Percentiles rank a stretch among this genome's conserved stretches.
These are phyloP conservation scores for Vitis amurensis DNA, from an alignment of 164 flowering plant genomes.

Conservation along the genomic window DNA sequence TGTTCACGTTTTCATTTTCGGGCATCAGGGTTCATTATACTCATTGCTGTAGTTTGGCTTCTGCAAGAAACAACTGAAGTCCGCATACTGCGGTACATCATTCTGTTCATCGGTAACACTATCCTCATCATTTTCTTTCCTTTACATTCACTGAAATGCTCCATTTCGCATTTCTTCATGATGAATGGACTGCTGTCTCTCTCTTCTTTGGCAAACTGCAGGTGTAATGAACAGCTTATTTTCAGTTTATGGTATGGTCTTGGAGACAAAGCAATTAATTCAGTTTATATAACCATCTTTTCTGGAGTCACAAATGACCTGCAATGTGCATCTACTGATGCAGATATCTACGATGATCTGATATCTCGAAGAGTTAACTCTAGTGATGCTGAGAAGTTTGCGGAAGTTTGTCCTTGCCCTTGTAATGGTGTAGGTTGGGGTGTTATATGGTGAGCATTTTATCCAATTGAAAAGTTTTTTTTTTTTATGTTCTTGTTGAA, in stretches of 20 bases:
- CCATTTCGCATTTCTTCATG: neutral
- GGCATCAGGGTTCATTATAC: slow-evolving; percentile 78
- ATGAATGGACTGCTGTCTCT: slow-evolving; percentile 4
- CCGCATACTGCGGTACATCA: slow-evolving; percentile 76
- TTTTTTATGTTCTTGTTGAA: neutral
- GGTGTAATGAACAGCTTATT: slow-evolving; percentile 97
- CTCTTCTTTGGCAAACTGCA: slow-evolving; percentile 27
- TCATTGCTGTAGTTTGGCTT: slow-evolving; percentile 77
- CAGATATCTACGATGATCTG: slow-evolving; percentile 92
- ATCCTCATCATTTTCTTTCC: neutral
- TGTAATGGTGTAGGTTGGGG: slow-evolving; percentile 91
- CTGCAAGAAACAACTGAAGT: slow-evolving; percentile 77
- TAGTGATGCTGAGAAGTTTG: slow-evolving; percentile 95
- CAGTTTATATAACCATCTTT: neutral
- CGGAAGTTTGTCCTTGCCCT: slow-evolving; percentile 84
- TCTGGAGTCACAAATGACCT: neutral
- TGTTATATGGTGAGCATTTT: slow-evolving; percentile 63
- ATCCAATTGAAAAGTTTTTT: neutral
- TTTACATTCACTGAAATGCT: neutral
- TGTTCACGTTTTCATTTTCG: slow-evolving; percentile 4
- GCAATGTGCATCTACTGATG: slow-evolving; percentile 4
- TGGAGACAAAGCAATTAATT: neutral
- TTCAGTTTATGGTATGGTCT: slow-evolving; percentile 71
- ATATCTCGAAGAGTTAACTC: slow-evolving; percentile 84
- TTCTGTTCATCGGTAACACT: slow-evolving; percentile 80